These are phyloP conservation scores for Myriangium duriaei DNA, from an alignment of 2,329 filamentous ascomycete genomes.

Conservation along the genomic window DNA sequence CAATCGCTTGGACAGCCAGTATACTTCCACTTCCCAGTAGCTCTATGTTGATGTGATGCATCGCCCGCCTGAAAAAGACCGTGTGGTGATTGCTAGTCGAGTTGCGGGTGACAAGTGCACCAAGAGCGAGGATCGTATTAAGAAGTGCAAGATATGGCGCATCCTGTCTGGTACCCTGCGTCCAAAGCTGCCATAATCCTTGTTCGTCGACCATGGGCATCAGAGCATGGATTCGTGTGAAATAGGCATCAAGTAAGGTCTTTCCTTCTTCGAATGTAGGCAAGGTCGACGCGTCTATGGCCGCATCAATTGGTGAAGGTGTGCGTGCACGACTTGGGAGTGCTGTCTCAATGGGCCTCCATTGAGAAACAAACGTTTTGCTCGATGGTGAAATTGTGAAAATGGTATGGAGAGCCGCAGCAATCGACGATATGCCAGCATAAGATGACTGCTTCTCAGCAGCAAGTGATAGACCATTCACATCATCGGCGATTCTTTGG, in stretches of 20 bases:
- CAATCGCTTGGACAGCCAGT: conserved; percentile 20
- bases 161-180: conserved; percentile 19
- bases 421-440: conserved; percentile 22
- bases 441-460: conserved; percentile 21
- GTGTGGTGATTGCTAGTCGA: conserved; percentile 19
- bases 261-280: conserved; percentile 17
- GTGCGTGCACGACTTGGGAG: conserved; percentile 18
- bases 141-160: conserved; percentile 21
- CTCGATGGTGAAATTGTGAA: conserved; percentile 20
- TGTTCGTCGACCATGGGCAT: conserved; percentile 25
- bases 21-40: conserved; percentile 21
- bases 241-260: conserved; percentile 21
- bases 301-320: conserved; percentile 14
- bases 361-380: conserved; percentile 16
- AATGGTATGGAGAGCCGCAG: conserved; percentile 22
- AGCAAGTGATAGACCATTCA: conserved; percentile 21
- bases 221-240: conserved; percentile 19
- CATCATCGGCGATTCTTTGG: conserved; percentile 27
- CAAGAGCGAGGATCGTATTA: conserved; percentile 22
- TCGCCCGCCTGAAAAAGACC: conserved; percentile 20
- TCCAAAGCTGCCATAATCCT: conserved; percentile 20
- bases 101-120: conserved; percentile 18
- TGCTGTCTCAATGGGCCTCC: conserved; percentile 15
- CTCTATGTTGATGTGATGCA: conserved; percentile 19
- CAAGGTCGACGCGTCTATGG: conserved; percentile 12